A percentile compares a stretch with the other conserved stretches of the same genome.
Conservation (phyloP, 495 filamentous ascomycete species). For the Beverwykella pulmonaria region DNA sequence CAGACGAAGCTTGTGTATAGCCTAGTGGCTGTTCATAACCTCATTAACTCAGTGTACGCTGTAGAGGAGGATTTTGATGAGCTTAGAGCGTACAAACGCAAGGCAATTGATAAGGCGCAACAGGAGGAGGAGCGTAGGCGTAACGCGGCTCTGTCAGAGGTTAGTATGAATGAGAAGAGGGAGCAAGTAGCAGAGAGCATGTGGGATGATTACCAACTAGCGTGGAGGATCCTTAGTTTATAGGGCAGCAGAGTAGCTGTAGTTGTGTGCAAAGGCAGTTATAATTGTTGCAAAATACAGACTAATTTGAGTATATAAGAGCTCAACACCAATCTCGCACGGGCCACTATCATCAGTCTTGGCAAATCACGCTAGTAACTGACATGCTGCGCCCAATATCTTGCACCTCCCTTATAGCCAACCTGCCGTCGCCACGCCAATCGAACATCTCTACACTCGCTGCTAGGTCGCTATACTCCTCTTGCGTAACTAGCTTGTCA, state of each 20-base stretch:
- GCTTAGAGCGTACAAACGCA: not conserved
- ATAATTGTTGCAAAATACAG: no score
- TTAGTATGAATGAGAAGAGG: not conserved
- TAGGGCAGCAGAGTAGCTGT: not conserved
- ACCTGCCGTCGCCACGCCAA: not conserved
- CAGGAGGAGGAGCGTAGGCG: not conserved
- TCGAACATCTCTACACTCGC: no score
- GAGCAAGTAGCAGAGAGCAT: not conserved
- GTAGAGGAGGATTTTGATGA: slow-evolving; percentile 6
- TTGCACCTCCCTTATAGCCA: not conserved
- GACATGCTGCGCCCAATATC: not conserved
- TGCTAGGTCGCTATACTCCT: not conserved
- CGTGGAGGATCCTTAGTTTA: no score
- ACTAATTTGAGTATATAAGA: no score
- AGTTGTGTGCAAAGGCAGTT: not conserved
- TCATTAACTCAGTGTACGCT: not conserved
- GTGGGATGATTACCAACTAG: not conserved
- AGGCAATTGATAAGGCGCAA: not conserved
- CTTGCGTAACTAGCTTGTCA: not conserved
- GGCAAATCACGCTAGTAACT: no score
- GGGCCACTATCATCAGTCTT: not conserved
- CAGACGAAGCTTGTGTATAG: slow-evolving; percentile 1
- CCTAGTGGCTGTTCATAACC: slow-evolving; percentile 1
- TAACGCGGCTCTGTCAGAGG: not conserved
- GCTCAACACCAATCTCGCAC: not conserved